Conservation (phyloP, 768 basidiomycete genomes). For the Tricholoma sp. region DNA sequence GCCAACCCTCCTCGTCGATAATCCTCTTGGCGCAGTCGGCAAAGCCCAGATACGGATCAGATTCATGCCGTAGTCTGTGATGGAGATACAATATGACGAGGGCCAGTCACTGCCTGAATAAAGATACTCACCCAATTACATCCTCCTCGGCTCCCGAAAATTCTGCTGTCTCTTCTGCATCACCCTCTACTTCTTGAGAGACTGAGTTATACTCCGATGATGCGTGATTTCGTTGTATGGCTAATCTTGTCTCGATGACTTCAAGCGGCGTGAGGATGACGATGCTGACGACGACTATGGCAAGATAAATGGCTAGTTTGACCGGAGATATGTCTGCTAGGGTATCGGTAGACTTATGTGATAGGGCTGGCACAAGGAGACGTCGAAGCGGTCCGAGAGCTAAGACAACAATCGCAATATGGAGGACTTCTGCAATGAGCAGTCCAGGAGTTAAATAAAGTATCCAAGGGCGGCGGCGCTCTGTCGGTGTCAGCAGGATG, state of each 20-base stretch:
- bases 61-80: constrained; percentile 64
- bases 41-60: constrained; percentile 73
- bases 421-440: constrained; percentile 52
- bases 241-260: constrained; percentile 72
- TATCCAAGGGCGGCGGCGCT: constrained; percentile 73
- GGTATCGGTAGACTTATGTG: constrained; percentile 23
- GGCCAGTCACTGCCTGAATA: background rate
- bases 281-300: constrained; percentile 52
- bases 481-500: constrained; percentile 74
- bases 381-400: constrained; percentile 43
- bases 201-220: constrained; percentile 72
- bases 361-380: constrained; percentile 37
- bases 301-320: constrained; percentile 51
- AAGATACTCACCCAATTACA: constrained; percentile 65
- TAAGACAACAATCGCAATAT: constrained; percentile 42
- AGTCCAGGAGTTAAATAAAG: constrained; percentile 76
- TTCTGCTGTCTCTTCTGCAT: constrained; percentile 53
- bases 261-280: constrained; percentile 68
- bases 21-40: constrained; percentile 75
- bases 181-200: constrained; percentile 66
- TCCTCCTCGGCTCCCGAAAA: constrained; percentile 73
- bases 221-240: constrained; percentile 82
- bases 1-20: constrained; percentile 72
- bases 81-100: constrained; percentile 5
- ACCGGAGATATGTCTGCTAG: constrained; percentile 40